phyloP scores from a whole-genome alignment of 139 green algal genomes.

The Chlorella sp. region DNA sequence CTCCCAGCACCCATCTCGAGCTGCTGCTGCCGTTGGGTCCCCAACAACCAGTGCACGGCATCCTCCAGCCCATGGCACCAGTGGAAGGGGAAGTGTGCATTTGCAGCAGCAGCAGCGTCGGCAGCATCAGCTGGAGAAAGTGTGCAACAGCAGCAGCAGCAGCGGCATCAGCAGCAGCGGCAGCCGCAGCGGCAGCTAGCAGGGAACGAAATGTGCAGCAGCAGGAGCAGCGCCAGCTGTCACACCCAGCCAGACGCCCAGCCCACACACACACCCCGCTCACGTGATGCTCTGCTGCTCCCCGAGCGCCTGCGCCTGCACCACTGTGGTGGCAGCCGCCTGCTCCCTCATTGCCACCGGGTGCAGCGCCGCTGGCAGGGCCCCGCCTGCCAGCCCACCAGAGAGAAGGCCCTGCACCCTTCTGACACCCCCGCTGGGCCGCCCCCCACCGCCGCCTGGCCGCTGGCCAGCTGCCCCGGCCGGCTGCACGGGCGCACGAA shows the following conservation, averaged over 20 bases:
- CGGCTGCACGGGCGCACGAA: background rate
- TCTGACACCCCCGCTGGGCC: too few species aligned
- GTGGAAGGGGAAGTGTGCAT: too few species aligned
- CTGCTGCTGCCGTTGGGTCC: too few species aligned
- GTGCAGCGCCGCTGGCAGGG: background rate
- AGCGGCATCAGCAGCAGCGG: too few species aligned
- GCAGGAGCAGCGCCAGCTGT: background rate
- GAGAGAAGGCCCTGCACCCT: background rate
- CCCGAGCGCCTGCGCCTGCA: conserved; percentile 49
- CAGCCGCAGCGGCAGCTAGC: too few species aligned
- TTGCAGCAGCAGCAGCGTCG: too few species aligned
- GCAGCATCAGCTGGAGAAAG: too few species aligned
- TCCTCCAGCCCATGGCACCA: too few species aligned
- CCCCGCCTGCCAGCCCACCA: background rate
- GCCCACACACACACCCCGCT: background rate
- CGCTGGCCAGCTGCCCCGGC: background rate
- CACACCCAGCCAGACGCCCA: background rate
- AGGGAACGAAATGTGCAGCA: background rate
- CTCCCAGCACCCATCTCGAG: too few species aligned
- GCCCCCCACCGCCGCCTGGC: background rate
- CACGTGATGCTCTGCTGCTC: conserved; percentile 38
- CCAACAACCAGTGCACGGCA: too few species aligned
- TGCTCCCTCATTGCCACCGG: conserved; percentile 12
- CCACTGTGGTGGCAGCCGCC: conserved; percentile 24
- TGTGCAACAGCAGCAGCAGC: too few species aligned